Base-by-base conservation (phyloP, 352 stramenopile genomes). In the Peronospora belbahrii region DNA sequence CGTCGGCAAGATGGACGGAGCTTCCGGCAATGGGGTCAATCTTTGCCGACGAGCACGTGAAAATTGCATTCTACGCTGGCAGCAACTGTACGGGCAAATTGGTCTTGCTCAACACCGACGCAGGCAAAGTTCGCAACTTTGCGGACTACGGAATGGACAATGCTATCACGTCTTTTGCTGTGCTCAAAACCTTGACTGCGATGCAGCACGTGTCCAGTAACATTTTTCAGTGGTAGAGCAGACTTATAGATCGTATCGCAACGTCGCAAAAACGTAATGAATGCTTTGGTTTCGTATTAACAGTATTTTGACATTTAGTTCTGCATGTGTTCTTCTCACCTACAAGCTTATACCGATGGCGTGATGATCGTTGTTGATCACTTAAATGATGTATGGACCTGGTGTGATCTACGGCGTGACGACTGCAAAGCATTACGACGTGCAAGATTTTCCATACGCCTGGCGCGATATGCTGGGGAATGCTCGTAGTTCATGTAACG, bases 21-120 rank as follows among this genome's bases (percentile, higher is more conserved):
- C 27, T 60, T 14, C 55, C 43, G 8, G 25, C 39, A 22, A 52
- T 31, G 18, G 49, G 37, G 6, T 28, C 50, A 24, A 20, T n/a
- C 0, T 60, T 56, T 18, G 2, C 17, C 6, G 39, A 52, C 10
- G 37, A 35, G 1, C 43, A 56, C 7, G 44, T 37, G 3, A 55
- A 56, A 20, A 52, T 64, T n/a, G 43, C 44, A 10, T 59, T 61
- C 40, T 55, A 64, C 37, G 28, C 10, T 0, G 48, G 38, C 10
- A 47, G 9, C 19, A 64, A 64, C 30, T 64, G 56, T 24, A 64
- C 56, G 3, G 56, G 56, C 11, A 46, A 52, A 35, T 19, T 18
- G 8, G 22, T 32, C 1, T 2, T 52, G 20, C 13, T 60, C 11
- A 56, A 45, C 10, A 56, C 56, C 14, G 60, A 19, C 22, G 7